Evolutionary conservation across 2,329 filamentous ascomycete species (phyloP).

Genomic region (Xylariomycetidae sp.): DNA sequence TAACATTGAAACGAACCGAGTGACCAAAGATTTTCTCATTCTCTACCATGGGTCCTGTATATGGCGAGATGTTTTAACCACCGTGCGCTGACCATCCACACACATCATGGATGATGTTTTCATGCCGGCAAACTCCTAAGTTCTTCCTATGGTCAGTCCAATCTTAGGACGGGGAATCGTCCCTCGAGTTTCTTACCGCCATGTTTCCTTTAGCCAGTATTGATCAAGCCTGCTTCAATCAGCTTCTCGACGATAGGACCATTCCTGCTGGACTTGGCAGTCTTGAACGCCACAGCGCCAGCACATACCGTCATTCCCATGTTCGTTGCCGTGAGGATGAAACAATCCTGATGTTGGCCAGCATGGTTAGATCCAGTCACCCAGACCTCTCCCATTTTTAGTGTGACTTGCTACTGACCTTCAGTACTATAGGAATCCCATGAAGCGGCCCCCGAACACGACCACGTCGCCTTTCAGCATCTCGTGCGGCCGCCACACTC

Average conservation of each 20-base stretch:
- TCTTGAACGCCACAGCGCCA: slow-evolving; percentile 11
- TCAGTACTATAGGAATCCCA: slow-evolving; percentile 9
- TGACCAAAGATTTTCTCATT: slow-evolving; percentile 12
- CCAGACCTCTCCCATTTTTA: not conserved
- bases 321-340: slow-evolving; percentile 10
- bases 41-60: slow-evolving; percentile 16
- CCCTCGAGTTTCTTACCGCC: slow-evolving; percentile 9
- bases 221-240: slow-evolving; percentile 17
- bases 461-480: no score
- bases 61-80: slow-evolving; percentile 25
- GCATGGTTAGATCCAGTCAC: slow-evolving; percentile 3
- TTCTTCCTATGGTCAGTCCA: not conserved
- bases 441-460: slow-evolving; percentile 6
- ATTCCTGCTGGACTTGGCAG: slow-evolving; percentile 4
- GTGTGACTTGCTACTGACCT: slow-evolving; percentile 1
- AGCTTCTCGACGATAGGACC: slow-evolving; percentile 5
- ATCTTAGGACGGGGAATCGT: not conserved
- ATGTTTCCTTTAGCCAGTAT: slow-evolving; percentile 23
- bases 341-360: slow-evolving; percentile 13
- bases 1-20: slow-evolving; percentile 10
- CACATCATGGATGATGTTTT: slow-evolving; percentile 8
- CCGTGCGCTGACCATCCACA: slow-evolving; percentile 19
- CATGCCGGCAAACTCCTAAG: slow-evolving; percentile 3
- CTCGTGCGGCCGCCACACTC: no score
- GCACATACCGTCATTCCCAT: slow-evolving; percentile 15